Base-by-base conservation (phyloP, 345 rosid genomes). In the Aquilaria yunnanensis region DNA sequence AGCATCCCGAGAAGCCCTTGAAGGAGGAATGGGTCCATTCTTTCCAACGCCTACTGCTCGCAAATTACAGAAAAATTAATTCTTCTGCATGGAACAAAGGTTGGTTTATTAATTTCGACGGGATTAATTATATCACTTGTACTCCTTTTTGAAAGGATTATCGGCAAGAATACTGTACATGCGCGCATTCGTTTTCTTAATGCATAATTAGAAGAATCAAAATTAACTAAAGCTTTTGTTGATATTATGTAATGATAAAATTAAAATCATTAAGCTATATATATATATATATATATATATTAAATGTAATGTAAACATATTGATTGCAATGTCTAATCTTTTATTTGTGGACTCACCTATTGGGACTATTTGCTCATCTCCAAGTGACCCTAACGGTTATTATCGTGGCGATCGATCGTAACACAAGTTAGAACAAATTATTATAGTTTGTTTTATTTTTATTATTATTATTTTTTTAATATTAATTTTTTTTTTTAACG, bases 11-110 rank as follows among this genome's bases (percentile, higher is more conserved):
- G 63, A 60, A 9, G 32, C 54, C 29, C 29, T 60, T 60, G 2
- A 47, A 29, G n/a, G 63, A 45, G 43, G 43, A 37, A 16, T 47
- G 47, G 62, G 62, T 59, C 62, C 62, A 13, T 59, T 59, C 32
- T 41, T 10, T 16, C 29, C 51, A 1, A 43, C 37, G 12, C 12
- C n/a, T 6, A 59, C 41, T 59, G 63, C 52, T 12, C 52, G 3
- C 31, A 34, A 11, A 5, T 51, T 59, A 5, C 0, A 59, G 63
- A 59, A 5, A 47, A 59, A 59, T 47, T 50, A 59, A 59, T 47
- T 50, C 63, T 6, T 30, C 4, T 59, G 14, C 63, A 6, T 59
- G 63, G 63, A 59, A 2, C 52, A 59, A 12, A 59, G 52, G 63
- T 59, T 11, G 14, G 10, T 31, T 16, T 41, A 6, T 11, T 30